A percentile compares a stretch with the other conserved stretches of the same genome.
phyloP scores from a whole-genome alignment of 2,329 filamentous ascomycete species.

The Albifimbria verrucaria region DNA sequence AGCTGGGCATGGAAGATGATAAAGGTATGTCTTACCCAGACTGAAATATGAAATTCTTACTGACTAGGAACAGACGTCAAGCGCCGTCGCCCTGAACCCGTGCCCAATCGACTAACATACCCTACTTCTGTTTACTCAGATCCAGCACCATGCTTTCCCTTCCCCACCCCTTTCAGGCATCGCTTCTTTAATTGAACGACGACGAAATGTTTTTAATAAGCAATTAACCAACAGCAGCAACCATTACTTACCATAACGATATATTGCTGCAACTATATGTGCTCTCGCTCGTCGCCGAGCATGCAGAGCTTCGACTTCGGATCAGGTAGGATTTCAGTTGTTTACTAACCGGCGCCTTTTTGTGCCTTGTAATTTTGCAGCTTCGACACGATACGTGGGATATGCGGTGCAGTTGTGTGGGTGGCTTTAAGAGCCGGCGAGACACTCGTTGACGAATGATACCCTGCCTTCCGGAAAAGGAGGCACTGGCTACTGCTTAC shows the following conservation, averaged over 20 bases:
- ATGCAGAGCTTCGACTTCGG: background rate
- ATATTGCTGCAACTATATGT: background rate
- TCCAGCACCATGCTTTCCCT: background rate
- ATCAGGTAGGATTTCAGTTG: background rate
- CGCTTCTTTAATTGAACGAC: too few species aligned
- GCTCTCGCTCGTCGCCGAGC: background rate
- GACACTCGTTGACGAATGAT: background rate
- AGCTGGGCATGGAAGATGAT: slow-evolving; percentile 29
- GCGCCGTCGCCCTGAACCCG: slow-evolving; percentile 40
- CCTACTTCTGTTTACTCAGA: background rate
- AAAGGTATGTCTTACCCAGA: slow-evolving; percentile 20
- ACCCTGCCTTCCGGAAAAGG: background rate
- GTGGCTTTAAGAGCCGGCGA: background rate
- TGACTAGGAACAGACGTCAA: slow-evolving; percentile 43
- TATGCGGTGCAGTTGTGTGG: background rate
- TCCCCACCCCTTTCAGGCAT: background rate
- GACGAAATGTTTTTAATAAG: too few species aligned
- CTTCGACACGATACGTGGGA: background rate
- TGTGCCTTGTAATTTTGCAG: background rate
- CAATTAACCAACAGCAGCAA: background rate
- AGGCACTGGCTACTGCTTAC: background rate
- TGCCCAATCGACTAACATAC: background rate
- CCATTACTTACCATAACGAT: background rate
- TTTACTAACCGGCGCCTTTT: background rate
- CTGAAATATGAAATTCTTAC: slow-evolving; percentile 7